These are phyloP conservation scores for Astrephomene gubernaculifera DNA, from an alignment of 139 green algal genomes.

Conservation along the genomic window DNA sequence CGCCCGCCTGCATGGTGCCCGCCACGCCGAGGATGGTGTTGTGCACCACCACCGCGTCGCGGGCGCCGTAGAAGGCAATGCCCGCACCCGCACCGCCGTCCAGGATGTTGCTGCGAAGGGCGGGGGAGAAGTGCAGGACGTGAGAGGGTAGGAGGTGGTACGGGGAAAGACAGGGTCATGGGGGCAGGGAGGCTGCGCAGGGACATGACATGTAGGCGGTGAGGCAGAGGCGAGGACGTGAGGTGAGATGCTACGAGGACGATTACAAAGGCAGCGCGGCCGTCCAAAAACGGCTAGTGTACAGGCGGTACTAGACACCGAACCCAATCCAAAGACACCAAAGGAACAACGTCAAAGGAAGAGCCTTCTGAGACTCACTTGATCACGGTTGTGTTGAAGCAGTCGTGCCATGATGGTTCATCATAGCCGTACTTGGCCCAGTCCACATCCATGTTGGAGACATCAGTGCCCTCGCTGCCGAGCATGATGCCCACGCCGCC, in stretches of 20 bases:
- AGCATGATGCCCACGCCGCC: conserved; percentile 40
- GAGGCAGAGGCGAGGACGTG: no score
- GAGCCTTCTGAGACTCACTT: no score
- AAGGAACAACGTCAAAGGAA: no score
- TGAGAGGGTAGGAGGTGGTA: background rate
- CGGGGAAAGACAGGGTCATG: no score
- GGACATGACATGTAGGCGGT: no score
- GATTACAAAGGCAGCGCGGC: no score
- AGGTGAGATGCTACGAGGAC: no score
- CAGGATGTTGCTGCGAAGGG: conserved; percentile 32
- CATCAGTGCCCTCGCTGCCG: conserved; percentile 32
- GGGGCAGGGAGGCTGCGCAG: no score
- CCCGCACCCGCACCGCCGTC: conserved; percentile 30
- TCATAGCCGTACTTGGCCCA: background rate
- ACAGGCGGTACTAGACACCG: no score
- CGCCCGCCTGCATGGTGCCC: conserved; percentile 24
- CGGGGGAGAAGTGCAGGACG: background rate
- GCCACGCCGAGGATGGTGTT: conserved; percentile 39
- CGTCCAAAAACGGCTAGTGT: no score
- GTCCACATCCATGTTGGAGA: conserved; percentile 22
- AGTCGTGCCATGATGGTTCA: conserved; percentile 36
- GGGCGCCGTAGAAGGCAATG: conserved; percentile 34
- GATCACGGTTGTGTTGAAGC: conserved; percentile 21
- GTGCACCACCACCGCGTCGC: conserved; percentile 25
- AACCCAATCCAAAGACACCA: no score